Conservation (phyloP, 2,329 filamentous ascomycete genomes). For the Calonectria hawksworthii region DNA sequence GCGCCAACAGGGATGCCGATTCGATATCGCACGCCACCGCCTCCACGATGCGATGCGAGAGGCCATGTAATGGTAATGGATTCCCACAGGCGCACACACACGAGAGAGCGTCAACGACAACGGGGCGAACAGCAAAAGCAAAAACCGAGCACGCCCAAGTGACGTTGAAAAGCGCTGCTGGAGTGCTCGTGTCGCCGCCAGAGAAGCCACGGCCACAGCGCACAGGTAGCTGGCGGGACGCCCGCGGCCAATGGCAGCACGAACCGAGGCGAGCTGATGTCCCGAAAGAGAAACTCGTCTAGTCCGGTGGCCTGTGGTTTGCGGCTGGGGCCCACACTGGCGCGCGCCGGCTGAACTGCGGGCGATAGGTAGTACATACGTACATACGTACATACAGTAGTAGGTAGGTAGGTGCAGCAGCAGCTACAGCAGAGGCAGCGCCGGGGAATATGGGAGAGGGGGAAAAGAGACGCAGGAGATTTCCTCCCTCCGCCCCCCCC, state of each 20-base stretch:
- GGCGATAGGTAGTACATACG: background rate
- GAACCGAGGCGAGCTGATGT: slow-evolving; percentile 27
- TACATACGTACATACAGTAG: too few relatives aligned
- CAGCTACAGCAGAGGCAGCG: background rate
- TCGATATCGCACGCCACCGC: background rate
- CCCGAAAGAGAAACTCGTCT: slow-evolving; percentile 47
- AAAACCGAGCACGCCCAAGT: background rate
- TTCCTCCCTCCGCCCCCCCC: background rate
- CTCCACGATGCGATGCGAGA: background rate
- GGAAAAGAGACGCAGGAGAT: background rate
- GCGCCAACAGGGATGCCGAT: slow-evolving; percentile 30
- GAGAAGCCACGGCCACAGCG: background rate
- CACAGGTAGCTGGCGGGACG: slow-evolving; percentile 8
- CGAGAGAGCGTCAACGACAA: background rate
- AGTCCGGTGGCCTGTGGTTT: slow-evolving; percentile 38
- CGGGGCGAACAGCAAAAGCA: background rate
- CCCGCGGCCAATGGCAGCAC: slow-evolving; percentile 34
- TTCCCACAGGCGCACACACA: background rate
- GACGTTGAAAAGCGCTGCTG: background rate
- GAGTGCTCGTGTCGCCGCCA: background rate
- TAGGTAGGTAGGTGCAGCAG: background rate
- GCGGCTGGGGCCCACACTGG: slow-evolving; percentile 32
- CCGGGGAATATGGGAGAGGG: background rate
- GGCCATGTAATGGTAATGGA: background rate
- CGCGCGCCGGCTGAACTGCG: background rate